These are phyloP conservation scores for Aphanomyces euteiches DNA, from an alignment of 352 stramenopile species.

Conservation along the genomic window DNA sequence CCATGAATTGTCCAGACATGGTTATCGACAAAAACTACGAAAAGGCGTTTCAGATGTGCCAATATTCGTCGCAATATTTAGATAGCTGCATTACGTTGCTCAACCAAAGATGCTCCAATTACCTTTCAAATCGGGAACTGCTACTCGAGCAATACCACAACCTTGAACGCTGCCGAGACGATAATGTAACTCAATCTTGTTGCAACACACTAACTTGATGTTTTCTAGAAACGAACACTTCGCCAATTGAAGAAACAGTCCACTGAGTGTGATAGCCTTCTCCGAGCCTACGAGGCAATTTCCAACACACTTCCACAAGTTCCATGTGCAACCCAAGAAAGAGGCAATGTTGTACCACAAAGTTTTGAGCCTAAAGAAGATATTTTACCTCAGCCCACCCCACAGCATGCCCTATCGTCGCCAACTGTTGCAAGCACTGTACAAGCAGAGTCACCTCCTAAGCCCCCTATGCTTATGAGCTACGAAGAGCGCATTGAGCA, in stretches of 20 bases:
- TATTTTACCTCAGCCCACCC: not conserved
- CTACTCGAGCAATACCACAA: conserved; percentile 35
- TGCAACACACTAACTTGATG: conserved; percentile 32
- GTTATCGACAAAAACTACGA: conserved; percentile 50
- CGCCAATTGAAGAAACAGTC: conserved; percentile 49
- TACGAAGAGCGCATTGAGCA: conserved; percentile 70
- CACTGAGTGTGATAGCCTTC: conserved; percentile 48
- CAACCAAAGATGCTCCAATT: conserved; percentile 38
- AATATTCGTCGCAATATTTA: conserved; percentile 69
- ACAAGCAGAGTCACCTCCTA: conserved; percentile 25
- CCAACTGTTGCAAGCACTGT: not conserved
- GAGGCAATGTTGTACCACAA: too few relatives aligned
- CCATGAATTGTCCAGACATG: conserved; percentile 33
- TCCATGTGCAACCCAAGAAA: too few relatives aligned
- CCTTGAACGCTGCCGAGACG: not conserved
- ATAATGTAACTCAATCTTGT: conserved; percentile 10
- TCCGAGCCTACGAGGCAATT: conserved; percentile 53
- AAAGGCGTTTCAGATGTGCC: conserved; percentile 48
- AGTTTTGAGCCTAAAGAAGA: too few relatives aligned
- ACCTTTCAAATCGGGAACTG: conserved; percentile 39
- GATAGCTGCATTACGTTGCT: conserved; percentile 54
- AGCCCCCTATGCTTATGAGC: conserved; percentile 59
- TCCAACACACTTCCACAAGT: conserved; percentile 32
- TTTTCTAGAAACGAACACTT: conserved; percentile 39
- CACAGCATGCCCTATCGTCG: not conserved